Conservation (phyloP, 352 stramenopile genomes). For the Hyphochytrium catenoides region DNA sequence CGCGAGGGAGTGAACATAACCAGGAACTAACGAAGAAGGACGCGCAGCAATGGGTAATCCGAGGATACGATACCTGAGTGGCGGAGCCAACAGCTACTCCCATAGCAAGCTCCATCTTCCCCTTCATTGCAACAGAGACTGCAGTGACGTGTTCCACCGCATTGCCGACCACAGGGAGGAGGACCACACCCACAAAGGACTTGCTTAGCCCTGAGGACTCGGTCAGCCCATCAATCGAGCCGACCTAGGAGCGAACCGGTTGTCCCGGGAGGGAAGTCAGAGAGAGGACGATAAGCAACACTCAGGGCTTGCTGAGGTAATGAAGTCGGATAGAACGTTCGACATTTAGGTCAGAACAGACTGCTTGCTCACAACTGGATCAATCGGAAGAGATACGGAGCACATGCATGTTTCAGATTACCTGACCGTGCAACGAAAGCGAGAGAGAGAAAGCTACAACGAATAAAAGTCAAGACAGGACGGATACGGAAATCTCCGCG, state of each 20-base stretch:
- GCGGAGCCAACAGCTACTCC: slow-evolving; percentile 89
- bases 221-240: slow-evolving; percentile 48
- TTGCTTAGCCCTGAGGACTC: slow-evolving; percentile 34
- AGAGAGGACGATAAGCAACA: slow-evolving; percentile 8
- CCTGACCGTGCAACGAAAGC: too few species aligned
- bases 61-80: slow-evolving; percentile 35
- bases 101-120: slow-evolving; percentile 97
- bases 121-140: slow-evolving; percentile 84
- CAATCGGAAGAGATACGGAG: too few species aligned
- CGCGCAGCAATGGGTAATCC: not conserved
- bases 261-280: not conserved
- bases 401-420: too few species aligned
- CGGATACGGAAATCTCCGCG: too few species aligned
- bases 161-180: slow-evolving; percentile 91
- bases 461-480: too few species aligned
- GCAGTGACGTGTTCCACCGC: slow-evolving; percentile 93
- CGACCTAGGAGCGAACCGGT: slow-evolving; percentile 7
- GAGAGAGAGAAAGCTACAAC: too few species aligned
- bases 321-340: slow-evolving; percentile 8
- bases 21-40: not conserved
- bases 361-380: slow-evolving; percentile 8
- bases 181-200: slow-evolving; percentile 76
- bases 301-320: slow-evolving; percentile 44
- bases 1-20: not conserved
- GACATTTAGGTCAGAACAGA: not conserved